These are phyloP conservation scores for Lasiodiplodia gonubiensis DNA, from an alignment of 2,329 filamentous ascomycete genomes.

Conservation along the genomic window DNA sequence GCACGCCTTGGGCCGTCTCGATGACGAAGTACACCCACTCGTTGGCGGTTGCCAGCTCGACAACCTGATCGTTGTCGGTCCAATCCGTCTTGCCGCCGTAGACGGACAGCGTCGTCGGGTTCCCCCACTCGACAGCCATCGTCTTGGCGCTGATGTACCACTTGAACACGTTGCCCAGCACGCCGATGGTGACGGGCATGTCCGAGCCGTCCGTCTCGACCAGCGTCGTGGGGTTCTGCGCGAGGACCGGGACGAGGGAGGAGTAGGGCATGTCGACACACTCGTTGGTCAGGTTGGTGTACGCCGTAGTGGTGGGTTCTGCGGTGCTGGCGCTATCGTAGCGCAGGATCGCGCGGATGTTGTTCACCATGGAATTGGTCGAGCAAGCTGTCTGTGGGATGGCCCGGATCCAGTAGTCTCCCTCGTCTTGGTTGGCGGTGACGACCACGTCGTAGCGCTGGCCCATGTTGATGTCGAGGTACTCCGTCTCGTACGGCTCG, in stretches of 20 bases:
- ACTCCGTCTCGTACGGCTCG: constrained; percentile 41
- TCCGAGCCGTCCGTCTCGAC: constrained; percentile 32
- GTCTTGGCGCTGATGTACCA: constrained; percentile 52
- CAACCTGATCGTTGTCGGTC: constrained; percentile 33
- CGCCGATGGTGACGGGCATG: constrained; percentile 36
- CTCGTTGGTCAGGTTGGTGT: constrained; percentile 36
- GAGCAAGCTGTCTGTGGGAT: constrained; percentile 37
- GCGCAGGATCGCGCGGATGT: constrained; percentile 48
- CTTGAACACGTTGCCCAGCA: constrained; percentile 36
- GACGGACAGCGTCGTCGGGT: constrained; percentile 53
- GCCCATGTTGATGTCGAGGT: constrained; percentile 33
- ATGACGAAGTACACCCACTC: constrained; percentile 37
- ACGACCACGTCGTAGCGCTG: constrained; percentile 46
- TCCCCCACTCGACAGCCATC: constrained; percentile 54
- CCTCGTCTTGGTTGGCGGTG: constrained; percentile 39
- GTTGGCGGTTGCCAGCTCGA: constrained; percentile 32
- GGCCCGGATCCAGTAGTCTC: constrained; percentile 45
- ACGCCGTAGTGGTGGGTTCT: constrained; percentile 44
- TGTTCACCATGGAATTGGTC: constrained; percentile 34
- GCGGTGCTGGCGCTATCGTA: constrained; percentile 45
- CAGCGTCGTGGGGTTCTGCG: constrained; percentile 33
- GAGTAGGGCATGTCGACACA: constrained; percentile 47
- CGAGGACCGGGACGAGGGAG: constrained; percentile 47
- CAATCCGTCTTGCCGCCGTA: constrained; percentile 36
- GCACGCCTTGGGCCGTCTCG: constrained; percentile 32